Conservation (phyloP, 2,329 filamentous ascomycete species). For the Endoconidiophora polonica region DNA sequence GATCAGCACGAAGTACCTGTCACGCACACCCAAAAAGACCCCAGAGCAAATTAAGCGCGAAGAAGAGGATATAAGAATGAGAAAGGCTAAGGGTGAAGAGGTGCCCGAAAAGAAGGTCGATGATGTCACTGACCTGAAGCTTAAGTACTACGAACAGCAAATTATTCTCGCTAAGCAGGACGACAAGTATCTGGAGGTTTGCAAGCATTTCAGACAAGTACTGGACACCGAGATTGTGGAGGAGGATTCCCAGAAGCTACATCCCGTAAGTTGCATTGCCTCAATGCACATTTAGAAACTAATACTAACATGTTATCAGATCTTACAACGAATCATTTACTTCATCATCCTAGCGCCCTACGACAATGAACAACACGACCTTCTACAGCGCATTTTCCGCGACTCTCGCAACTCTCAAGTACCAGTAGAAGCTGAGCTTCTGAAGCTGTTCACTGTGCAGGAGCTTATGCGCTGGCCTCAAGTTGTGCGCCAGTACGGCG, state of each 20-base stretch:
- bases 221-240: constrained; percentile 92
- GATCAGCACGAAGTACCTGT: constrained; percentile 87
- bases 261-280: constrained; percentile 45
- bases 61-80: constrained; percentile 73
- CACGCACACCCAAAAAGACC: constrained; percentile 80
- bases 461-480: constrained; percentile 98
- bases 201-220: constrained; percentile 96
- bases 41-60: constrained; percentile 81
- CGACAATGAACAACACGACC: constrained; percentile 96
- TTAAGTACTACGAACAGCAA: constrained; percentile 94
- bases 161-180: constrained; percentile 93
- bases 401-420: constrained; percentile 70
- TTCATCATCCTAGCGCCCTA: constrained; percentile 92
- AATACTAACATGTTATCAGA: constrained; percentile 29
- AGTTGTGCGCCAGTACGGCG: constrained; percentile 74
- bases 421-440: constrained; percentile 62
- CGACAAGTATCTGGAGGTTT: constrained; percentile 89
- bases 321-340: constrained; percentile 89
- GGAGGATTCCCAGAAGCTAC: constrained; percentile 70
- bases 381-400: constrained; percentile 80
- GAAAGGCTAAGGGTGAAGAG: constrained; percentile 62
- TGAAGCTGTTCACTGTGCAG: constrained; percentile 87
- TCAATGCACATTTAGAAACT: not conserved
- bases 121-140: constrained; percentile 90
- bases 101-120: constrained; percentile 64